Conservation (phyloP, 306 rosid species). For the Vicia faba region DNA sequence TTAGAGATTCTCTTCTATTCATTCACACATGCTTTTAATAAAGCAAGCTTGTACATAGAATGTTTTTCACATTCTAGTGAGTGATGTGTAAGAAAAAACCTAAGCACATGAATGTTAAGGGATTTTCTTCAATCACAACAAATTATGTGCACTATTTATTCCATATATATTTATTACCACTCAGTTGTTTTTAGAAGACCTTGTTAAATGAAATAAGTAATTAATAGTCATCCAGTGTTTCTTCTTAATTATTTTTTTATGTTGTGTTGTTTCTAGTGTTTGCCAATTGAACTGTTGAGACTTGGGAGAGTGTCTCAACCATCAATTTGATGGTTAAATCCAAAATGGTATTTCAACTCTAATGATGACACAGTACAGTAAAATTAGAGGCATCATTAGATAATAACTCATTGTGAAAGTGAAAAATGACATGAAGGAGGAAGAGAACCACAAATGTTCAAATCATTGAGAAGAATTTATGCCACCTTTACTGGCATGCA, state of each 20-base stretch:
- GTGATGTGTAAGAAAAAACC: neutral
- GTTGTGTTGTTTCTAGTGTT: neutral
- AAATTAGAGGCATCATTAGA: conserved; percentile 20
- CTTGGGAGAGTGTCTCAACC: conserved; percentile 5
- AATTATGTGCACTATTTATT: neutral
- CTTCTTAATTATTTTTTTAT: conserved; percentile 4
- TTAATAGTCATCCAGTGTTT: neutral
- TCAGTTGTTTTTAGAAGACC: no score
- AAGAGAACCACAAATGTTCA: conserved; percentile 36
- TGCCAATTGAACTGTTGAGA: neutral
- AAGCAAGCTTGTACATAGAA: neutral
- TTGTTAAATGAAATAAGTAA: neutral
- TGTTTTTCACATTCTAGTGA: conserved; percentile 20
- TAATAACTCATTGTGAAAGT: conserved; percentile 8
- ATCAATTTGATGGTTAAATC: conserved; percentile 10
- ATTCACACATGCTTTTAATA: conserved; percentile 21
- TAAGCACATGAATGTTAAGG: neutral
- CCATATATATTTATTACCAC: neutral
- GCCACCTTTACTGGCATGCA: conserved; percentile 34
- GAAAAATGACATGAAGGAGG: conserved; percentile 23
- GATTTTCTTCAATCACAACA: neutral
- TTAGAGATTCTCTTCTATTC: neutral
- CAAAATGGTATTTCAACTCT: conserved; percentile 29
- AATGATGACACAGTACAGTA: conserved; percentile 22
- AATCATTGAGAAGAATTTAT: conserved; percentile 34